Evolutionary conservation across 495 filamentous ascomycete genomes (phyloP).

Genomic region (Penicillium paradoxum): DNA sequence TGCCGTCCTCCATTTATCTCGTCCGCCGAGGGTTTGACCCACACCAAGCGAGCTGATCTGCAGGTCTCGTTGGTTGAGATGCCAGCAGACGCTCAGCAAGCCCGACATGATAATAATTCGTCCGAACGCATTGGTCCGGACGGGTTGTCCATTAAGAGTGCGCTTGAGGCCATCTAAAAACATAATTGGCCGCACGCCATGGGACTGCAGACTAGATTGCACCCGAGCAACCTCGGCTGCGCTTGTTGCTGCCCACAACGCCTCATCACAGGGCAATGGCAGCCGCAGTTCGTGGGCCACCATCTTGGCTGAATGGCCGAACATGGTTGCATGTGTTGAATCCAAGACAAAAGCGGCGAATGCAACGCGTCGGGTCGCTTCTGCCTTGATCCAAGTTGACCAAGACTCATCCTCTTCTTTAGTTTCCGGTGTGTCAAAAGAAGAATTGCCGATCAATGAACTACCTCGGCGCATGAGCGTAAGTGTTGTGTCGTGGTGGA

Average conservation of each 20-base stretch:
- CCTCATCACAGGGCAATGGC: conserved; percentile 89
- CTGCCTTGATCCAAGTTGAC: conserved; percentile 94
- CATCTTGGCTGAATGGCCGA: conserved; percentile 96
- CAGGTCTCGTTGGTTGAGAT: conserved; percentile 95
- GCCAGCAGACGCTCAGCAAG: conserved; percentile 89
- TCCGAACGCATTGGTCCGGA: conserved; percentile 91
- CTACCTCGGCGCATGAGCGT: conserved; percentile 92
- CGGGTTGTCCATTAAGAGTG: conserved; percentile 79
- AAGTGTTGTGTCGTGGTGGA: conserved; percentile 93
- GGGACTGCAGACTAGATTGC: conserved; percentile 74
- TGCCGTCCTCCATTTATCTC: conserved; percentile 88
- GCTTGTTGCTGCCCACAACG: conserved; percentile 88
- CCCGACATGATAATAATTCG: conserved; percentile 95
- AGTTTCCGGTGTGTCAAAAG: conserved; percentile 83
- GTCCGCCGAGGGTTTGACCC: conserved; percentile 75
- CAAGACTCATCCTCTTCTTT: conserved; percentile 85
- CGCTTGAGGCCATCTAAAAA: conserved; percentile 91
- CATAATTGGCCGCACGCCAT: conserved; percentile 78
- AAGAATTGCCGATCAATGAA: conserved; percentile 85
- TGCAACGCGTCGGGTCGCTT: conserved; percentile 82
- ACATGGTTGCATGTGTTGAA: conserved; percentile 96
- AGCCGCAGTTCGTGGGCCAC: conserved; percentile 93
- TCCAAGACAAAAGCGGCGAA: conserved; percentile 96
- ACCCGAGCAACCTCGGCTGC: conserved; percentile 83
- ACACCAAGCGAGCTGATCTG: conserved; percentile 84